A percentile compares a stretch with the other conserved stretches of the same genome.
These are phyloP conservation scores for Sophora flavescens DNA, from an alignment of 306 rosid genomes.

Conservation along the genomic window DNA sequence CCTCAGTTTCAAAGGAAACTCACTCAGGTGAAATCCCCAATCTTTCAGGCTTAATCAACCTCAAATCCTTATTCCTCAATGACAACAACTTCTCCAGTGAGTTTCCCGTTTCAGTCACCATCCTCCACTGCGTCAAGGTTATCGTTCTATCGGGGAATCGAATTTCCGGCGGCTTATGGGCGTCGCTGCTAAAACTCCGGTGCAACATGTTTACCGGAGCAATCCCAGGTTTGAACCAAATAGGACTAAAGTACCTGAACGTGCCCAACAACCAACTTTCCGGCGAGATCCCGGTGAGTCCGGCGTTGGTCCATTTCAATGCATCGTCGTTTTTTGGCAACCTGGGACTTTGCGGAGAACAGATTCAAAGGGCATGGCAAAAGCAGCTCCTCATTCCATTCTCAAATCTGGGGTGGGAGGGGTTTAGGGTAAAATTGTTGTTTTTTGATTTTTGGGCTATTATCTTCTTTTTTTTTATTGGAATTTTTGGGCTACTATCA, in stretches of 20 bases:
- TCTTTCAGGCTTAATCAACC: constrained; percentile 70
- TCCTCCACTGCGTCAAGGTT: constrained; percentile 84
- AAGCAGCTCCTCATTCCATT: neutral
- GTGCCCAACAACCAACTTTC: constrained; percentile 81
- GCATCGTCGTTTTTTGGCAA: constrained; percentile 76
- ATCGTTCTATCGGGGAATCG: constrained; percentile 64
- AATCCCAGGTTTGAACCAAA: constrained; percentile 81
- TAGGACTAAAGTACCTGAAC: constrained; percentile 77
- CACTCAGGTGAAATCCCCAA: constrained; percentile 78
- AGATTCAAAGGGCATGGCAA: constrained; percentile 54
- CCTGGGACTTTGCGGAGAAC: constrained; percentile 67
- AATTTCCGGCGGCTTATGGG: constrained; percentile 74
- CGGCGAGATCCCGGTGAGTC: constrained; percentile 77
- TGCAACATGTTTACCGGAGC: constrained; percentile 71
- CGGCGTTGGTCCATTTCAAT: constrained; percentile 68
- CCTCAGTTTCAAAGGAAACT: constrained; percentile 85
- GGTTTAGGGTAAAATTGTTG: too few relatives aligned
- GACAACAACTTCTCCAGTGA: constrained; percentile 77
- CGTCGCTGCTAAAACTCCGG: constrained; percentile 65
- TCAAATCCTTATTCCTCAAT: constrained; percentile 79
- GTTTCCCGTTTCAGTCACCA: constrained; percentile 71
- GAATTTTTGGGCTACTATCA: too few relatives aligned
- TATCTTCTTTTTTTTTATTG: too few relatives aligned
- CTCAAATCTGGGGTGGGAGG: too few relatives aligned
- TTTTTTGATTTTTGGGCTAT: too few relatives aligned